Conservation (phyloP, 208 protist species). For the Leishmania amazonensis region DNA sequence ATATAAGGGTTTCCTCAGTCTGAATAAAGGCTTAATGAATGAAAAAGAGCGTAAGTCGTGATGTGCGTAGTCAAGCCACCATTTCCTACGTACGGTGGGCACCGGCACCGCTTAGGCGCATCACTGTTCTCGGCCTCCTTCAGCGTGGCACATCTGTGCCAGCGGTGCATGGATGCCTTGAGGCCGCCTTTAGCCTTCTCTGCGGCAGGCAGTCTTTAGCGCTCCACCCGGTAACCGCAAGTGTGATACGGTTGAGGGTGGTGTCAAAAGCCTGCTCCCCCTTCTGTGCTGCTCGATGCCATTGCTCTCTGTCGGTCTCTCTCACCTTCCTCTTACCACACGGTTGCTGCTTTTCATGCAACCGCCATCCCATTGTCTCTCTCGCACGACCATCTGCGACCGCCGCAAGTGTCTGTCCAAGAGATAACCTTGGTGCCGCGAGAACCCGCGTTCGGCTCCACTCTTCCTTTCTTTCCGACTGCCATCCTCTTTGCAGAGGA, state of each 20-base stretch:
- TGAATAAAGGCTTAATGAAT: not conserved
- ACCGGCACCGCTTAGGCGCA: not conserved
- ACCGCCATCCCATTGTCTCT: not conserved
- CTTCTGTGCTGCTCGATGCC: not conserved
- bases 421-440: not conserved
- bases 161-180: not conserved
- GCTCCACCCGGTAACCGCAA: not conserved
- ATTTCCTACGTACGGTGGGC: not conserved
- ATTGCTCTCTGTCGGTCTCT: not conserved
- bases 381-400: not conserved
- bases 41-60: not conserved
- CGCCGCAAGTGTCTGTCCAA: not conserved
- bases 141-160: not conserved
- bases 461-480: not conserved
- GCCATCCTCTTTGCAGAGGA: not conserved
- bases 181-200: not conserved
- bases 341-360: not conserved
- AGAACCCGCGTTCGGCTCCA: not conserved
- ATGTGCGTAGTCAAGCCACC: not conserved
- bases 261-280: not conserved
- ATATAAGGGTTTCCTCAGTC: not conserved
- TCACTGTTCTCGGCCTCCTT: not conserved
- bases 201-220: not conserved
- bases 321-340: not conserved
- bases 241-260: not conserved